phyloP scores from a whole-genome alignment of 2,329 filamentous ascomycete species.

The Penicillium psychrosexuale region DNA sequence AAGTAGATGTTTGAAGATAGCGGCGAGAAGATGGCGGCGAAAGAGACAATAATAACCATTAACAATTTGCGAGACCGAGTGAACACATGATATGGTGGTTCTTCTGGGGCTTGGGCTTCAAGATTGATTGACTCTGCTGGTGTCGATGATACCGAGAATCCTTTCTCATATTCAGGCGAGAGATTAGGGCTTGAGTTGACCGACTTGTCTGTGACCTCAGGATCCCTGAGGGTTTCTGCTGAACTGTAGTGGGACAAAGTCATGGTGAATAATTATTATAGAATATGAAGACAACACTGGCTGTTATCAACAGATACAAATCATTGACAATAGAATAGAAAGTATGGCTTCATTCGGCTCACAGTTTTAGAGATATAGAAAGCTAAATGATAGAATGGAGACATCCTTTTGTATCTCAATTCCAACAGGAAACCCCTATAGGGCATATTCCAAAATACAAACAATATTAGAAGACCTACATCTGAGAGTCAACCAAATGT shows the following conservation, averaged over 20 bases:
- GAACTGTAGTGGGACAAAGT: slow-evolving; percentile 4
- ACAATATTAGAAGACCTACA: slow-evolving; percentile 13
- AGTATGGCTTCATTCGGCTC: background rate
- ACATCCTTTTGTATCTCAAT: slow-evolving; percentile 18
- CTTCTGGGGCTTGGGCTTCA: slow-evolving; percentile 14
- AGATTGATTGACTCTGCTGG: slow-evolving; percentile 14
- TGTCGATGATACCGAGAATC: slow-evolving; percentile 9
- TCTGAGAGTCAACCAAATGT: slow-evolving; percentile 18
- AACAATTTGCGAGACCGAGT: slow-evolving; percentile 34
- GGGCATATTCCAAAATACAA: slow-evolving; percentile 9
- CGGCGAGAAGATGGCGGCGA: slow-evolving; percentile 45
- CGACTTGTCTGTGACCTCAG: slow-evolving; percentile 6
- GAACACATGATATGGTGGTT: slow-evolving; percentile 35
- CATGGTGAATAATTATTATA: slow-evolving; percentile 11
- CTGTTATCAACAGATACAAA: slow-evolving; percentile 3
- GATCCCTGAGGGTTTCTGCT: slow-evolving; percentile 13
- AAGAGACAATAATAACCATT: slow-evolving; percentile 40
- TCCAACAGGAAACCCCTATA: slow-evolving; percentile 13
- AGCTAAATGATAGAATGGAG: background rate
- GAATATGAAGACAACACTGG: background rate
- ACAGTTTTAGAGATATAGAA: background rate
- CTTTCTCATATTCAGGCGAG: slow-evolving; percentile 15
- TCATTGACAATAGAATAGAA: slow-evolving; percentile 8
- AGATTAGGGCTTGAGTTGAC: slow-evolving; percentile 15
- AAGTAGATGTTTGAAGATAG: slow-evolving; percentile 49